Base-by-base conservation (phyloP, 352 stramenopile genomes). In the Pythium folliculosum region DNA sequence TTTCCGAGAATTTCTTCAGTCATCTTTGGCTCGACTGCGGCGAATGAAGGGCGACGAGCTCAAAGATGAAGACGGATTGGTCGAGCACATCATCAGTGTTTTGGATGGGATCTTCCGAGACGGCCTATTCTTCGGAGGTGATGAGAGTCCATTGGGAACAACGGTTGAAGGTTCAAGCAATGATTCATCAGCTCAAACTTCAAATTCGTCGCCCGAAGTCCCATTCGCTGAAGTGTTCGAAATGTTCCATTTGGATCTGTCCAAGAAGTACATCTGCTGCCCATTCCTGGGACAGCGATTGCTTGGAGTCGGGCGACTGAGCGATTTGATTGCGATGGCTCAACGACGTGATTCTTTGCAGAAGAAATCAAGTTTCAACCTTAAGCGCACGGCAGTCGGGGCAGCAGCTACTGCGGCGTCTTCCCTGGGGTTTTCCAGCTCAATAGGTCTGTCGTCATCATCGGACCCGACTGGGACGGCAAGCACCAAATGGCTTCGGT, bases 251-350 rank as follows among this genome's bases (percentile, higher is more conserved):
- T 77, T 96, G 63, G 82, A 95, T 57, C 48, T 95, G n/a, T 85
- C 86, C 14, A 93, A 94, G 62, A 91, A 90, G 70, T 89, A 89
- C 61, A 85, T 96, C 35, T 95, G 88, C 63, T 96, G 88, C 50
- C 88, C 86, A 19, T 95, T 89, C 57, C 74, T 96, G 40, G 76
- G 76, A 0, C 86, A 94, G 62, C 78, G 88, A 21, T 70, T 96
- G 12, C 69, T 88, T 3, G 86, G 88, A 19, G 77, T 96, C 47
- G 77, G 80, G 19, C 84, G 87, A 5, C 68, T 95, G 53, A 90
- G 84, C 23, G 80, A 95, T 51, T 76, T 94, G 53, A 92, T 94
- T 35, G 67, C 64, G n/a, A 92, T 92, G 82, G 80, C 82, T 10
- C 80, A 94, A 35, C 75, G 82, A 22, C 77, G 78, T 21, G 85